These are phyloP conservation scores for Rhododendron mucronatum DNA, from an alignment of 148 eudicot species.

Conservation along the genomic window DNA sequence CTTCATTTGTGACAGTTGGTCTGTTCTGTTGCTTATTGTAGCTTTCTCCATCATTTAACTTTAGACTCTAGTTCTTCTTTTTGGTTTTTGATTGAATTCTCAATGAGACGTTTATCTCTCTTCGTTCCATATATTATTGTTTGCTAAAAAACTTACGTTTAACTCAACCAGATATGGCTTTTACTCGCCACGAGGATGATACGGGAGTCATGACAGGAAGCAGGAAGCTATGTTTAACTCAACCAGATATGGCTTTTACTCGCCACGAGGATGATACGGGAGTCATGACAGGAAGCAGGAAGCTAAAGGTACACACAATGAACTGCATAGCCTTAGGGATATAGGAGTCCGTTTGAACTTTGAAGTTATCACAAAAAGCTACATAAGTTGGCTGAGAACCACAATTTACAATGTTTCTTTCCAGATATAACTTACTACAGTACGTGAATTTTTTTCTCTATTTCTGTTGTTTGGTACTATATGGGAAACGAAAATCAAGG, in stretches of 20 bases:
- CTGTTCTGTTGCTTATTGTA: not conserved
- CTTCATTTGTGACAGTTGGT: not conserved
- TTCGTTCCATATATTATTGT: not conserved
- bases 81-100: not conserved
- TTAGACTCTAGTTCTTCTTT: not conserved
- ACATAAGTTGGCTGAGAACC: not conserved
- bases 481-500: too few species aligned
- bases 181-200: not conserved
- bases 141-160: not conserved
- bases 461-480: too few species aligned
- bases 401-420: too few species aligned
- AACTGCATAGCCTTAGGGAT: not conserved
- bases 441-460: too few species aligned
- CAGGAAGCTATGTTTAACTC: slow-evolving; percentile 3
- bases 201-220: not conserved
- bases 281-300: slow-evolving; percentile 6
- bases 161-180: slow-evolving; percentile 10
- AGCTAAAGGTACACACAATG: slow-evolving; percentile 13
- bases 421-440: too few species aligned
- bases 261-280: not conserved
- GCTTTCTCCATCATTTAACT: not conserved
- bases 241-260: slow-evolving; percentile 9
- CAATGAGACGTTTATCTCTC: not conserved
- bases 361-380: not conserved
- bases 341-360: not conserved